These are phyloP conservation scores for Backusella westeae DNA, from an alignment of 192 early-diverging fungal genomes.

Conservation along the genomic window DNA sequence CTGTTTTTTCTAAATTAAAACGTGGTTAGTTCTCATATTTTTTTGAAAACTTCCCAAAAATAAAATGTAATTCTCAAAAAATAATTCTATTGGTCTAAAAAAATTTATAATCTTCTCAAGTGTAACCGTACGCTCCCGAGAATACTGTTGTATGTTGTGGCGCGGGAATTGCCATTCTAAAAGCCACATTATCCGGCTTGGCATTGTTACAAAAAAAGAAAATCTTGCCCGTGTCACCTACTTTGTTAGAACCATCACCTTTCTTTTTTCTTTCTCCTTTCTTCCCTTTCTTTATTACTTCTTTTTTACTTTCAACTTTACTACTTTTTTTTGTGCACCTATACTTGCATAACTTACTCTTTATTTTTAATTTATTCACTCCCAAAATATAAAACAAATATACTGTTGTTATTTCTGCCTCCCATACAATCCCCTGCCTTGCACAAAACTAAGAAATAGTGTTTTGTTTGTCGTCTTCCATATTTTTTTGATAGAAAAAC, in stretches of 20 bases:
- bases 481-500: background rate
- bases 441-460: background rate
- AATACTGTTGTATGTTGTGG: slow-evolving; percentile 7
- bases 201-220: slow-evolving; percentile 25
- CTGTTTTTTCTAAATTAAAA: too few relatives aligned
- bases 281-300: background rate
- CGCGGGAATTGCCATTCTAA: slow-evolving; percentile 10
- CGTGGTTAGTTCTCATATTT: too few relatives aligned
- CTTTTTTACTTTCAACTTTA: background rate
- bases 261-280: background rate
- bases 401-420: background rate
- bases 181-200: slow-evolving; percentile 21
- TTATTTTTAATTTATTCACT: background rate
- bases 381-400: background rate
- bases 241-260: background rate
- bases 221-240: slow-evolving; percentile 15
- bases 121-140: too few relatives aligned
- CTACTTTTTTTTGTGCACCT: background rate
- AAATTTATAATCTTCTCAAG: too few relatives aligned
- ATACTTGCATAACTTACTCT: background rate
- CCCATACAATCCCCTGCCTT: background rate
- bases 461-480: background rate
- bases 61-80: too few relatives aligned
- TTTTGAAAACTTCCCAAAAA: too few relatives aligned
- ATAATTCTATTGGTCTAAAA: too few relatives aligned